Percentiles rank a stretch among this genome's conserved stretches.
phyloP scores from a whole-genome alignment of 78 protist species.

The Thecamonas trahens region DNA sequence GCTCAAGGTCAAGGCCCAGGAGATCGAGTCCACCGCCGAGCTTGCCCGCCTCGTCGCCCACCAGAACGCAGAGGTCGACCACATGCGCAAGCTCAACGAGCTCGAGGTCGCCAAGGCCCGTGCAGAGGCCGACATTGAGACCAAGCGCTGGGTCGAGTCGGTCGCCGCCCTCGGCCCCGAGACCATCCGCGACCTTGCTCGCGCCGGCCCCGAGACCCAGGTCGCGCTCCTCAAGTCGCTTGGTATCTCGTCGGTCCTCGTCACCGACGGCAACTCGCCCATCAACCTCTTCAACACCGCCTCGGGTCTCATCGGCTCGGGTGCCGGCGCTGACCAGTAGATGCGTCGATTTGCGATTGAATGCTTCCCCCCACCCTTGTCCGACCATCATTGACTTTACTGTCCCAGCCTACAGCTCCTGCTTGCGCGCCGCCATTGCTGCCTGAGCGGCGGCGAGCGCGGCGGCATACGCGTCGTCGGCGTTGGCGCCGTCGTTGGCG shows the following conservation, averaged over 20 bases:
- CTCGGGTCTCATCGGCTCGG: slow-evolving; percentile 59
- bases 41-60: slow-evolving; percentile 20
- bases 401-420: too few relatives aligned
- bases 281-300: slow-evolving; percentile 84
- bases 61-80: slow-evolving; percentile 53
- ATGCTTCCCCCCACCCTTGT: too few relatives aligned
- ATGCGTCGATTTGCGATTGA: too few relatives aligned
- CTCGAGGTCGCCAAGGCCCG: slow-evolving; percentile 48
- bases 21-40: slow-evolving; percentile 58
- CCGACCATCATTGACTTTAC: too few relatives aligned
- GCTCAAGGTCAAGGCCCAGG: slow-evolving; percentile 61
- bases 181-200: slow-evolving; percentile 62
- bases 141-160: slow-evolving; percentile 40
- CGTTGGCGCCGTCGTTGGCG: too few relatives aligned
- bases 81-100: slow-evolving; percentile 34
- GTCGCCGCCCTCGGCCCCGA: slow-evolving; percentile 48
- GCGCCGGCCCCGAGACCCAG: slow-evolving; percentile 80
- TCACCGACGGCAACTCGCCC: slow-evolving; percentile 78
- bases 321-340: too few relatives aligned
- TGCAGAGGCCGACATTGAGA: slow-evolving; percentile 54
- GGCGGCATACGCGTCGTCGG: too few relatives aligned
- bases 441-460: too few relatives aligned
- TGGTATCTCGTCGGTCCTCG: slow-evolving; percentile 60
- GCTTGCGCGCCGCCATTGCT: too few relatives aligned
- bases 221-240: slow-evolving; percentile 61